Percentiles rank a stretch among this genome's conserved stretches.
Conservation (phyloP, 2,329 filamentous ascomycete genomes). For the Phyllosticta paracitricarpa region DNA sequence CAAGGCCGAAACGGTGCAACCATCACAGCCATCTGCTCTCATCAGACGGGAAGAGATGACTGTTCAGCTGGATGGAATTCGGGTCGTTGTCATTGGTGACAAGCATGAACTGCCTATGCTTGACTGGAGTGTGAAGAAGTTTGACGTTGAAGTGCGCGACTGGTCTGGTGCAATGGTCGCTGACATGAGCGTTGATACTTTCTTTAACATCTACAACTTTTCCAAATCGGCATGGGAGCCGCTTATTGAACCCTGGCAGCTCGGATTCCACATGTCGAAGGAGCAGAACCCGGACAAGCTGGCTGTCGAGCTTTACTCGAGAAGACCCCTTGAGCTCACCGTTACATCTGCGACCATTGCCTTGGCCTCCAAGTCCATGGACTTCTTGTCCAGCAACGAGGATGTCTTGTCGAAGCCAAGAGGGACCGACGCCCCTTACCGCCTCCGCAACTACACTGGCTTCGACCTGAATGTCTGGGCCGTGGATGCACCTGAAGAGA, state of each 20-base stretch:
- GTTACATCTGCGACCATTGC: constrained; percentile 91
- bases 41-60: constrained; percentile 69
- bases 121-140: constrained; percentile 86
- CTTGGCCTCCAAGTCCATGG: constrained; percentile 81
- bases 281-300: constrained; percentile 65
- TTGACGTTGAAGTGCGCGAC: constrained; percentile 73
- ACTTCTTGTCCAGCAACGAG: constrained; percentile 79
- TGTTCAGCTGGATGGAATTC: constrained; percentile 77
- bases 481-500: constrained; percentile 60
- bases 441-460: constrained; percentile 89
- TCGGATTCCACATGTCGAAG: constrained; percentile 82
- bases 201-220: constrained; percentile 97
- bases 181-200: constrained; percentile 83
- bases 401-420: constrained; percentile 90
- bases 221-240: constrained; percentile 98
- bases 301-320: constrained; percentile 76
- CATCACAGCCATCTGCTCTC: constrained; percentile 41
- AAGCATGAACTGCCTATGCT: constrained; percentile 90
- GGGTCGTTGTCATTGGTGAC: constrained; percentile 90
- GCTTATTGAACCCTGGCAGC: constrained; percentile 87
- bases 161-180: constrained; percentile 85
- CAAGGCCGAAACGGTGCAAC: constrained; percentile 47
- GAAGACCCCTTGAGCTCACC: constrained; percentile 84
- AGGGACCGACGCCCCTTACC: constrained; percentile 82
- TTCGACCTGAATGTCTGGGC: constrained; percentile 75